A percentile compares a stretch with the other conserved stretches of the same genome.
These are phyloP conservation scores for Kondoa subrosea DNA, from an alignment of 768 basidiomycete species.

Conservation along the genomic window DNA sequence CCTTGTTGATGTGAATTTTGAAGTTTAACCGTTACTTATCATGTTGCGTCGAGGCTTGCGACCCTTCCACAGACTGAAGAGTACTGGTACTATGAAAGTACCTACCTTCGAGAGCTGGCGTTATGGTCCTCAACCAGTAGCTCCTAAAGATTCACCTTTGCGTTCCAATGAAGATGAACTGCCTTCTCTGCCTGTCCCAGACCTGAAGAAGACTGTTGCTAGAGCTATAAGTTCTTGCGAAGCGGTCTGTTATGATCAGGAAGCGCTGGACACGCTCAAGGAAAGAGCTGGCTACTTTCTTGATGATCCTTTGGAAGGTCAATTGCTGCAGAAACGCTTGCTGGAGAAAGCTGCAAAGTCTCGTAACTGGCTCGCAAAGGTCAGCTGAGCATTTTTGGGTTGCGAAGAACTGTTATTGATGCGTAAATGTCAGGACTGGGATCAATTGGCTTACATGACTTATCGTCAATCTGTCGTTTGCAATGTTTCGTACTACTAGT, in stretches of 20 bases:
- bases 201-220: slow-evolving; percentile 5
- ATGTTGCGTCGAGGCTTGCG: no score
- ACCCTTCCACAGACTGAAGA: no score
- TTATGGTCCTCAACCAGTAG: slow-evolving; percentile 6
- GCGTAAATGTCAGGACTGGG: slow-evolving; percentile 13
- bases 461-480: slow-evolving; percentile 17
- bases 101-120: slow-evolving; percentile 18
- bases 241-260: slow-evolving; percentile 13
- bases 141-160: slow-evolving; percentile 5
- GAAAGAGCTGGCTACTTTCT: slow-evolving; percentile 11
- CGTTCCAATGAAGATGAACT: slow-evolving; percentile 11
- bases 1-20: background rate
- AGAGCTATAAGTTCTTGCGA: slow-evolving; percentile 10
- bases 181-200: slow-evolving; percentile 15
- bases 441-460: slow-evolving; percentile 12
- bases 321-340: slow-evolving; percentile 12
- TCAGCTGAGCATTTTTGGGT: background rate
- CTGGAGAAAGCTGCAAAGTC: slow-evolving; percentile 8
- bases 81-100: background rate
- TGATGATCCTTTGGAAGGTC: background rate
- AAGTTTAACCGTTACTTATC: background rate
- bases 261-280: slow-evolving; percentile 9
- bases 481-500: slow-evolving; percentile 20
- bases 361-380: background rate
- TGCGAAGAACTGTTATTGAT: background rate